These are phyloP conservation scores for Boehmeria nivea DNA, from an alignment of 306 rosid genomes.

Conservation along the genomic window DNA sequence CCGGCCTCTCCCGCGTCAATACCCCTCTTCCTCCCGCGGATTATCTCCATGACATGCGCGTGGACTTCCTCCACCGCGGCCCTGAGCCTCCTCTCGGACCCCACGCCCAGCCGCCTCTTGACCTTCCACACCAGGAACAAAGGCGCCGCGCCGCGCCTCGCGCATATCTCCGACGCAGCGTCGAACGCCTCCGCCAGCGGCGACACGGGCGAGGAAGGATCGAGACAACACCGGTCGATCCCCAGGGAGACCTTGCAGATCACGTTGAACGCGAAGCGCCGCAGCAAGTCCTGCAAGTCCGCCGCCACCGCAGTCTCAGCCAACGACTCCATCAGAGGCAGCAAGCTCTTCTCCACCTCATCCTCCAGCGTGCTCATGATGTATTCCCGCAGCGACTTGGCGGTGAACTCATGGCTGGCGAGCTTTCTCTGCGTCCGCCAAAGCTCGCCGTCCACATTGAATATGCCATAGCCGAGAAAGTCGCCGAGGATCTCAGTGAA, in stretches of 20 bases:
- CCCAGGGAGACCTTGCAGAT: slow-evolving; percentile 59
- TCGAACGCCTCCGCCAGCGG: slow-evolving; percentile 53
- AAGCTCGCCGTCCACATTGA: slow-evolving; percentile 69
- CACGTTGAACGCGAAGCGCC: slow-evolving; percentile 62
- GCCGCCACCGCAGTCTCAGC: slow-evolving; percentile 10
- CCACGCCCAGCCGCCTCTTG: slow-evolving; percentile 66
- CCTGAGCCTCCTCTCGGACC: slow-evolving; percentile 57
- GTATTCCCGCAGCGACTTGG: slow-evolving; percentile 46
- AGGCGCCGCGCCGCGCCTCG: slow-evolving; percentile 64
- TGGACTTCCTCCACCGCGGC: slow-evolving; percentile 51
- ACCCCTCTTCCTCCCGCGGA: slow-evolving; percentile 34
- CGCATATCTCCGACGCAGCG: slow-evolving; percentile 60
- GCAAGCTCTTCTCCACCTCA: slow-evolving; percentile 35
- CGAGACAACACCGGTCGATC: slow-evolving; percentile 35
- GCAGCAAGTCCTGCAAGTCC: slow-evolving; percentile 66
- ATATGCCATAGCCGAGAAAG: slow-evolving; percentile 76
- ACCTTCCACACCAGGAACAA: slow-evolving; percentile 61
- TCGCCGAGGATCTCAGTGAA: slow-evolving; percentile 73
- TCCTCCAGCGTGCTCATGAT: slow-evolving; percentile 36
- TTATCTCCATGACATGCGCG: slow-evolving; percentile 41
- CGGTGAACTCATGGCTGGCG: slow-evolving; percentile 62
- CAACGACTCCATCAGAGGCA: slow-evolving; percentile 49
- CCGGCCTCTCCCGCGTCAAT: slow-evolving; percentile 5
- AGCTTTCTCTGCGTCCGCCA: slow-evolving; percentile 63
- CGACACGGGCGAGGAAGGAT: slow-evolving; percentile 36